Evolutionary conservation across 371 early-diverging fungal genomes (phyloP).

Genomic region (Apophysomyces ossiformis): DNA sequence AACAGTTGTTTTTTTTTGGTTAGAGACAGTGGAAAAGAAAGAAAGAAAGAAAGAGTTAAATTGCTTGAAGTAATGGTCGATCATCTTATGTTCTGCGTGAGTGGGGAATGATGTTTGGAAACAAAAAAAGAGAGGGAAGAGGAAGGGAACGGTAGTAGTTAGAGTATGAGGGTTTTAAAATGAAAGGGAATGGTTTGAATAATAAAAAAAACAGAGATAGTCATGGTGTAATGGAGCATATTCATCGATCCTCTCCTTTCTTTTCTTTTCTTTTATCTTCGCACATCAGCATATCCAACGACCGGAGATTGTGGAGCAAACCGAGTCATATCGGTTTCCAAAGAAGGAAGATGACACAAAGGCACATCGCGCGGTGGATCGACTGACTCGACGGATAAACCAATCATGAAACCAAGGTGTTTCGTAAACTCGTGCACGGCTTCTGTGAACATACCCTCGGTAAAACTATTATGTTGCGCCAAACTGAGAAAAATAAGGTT

Average conservation of each 20-base stretch:
- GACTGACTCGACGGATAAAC: slow-evolving; percentile 28
- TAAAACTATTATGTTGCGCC: slow-evolving; percentile 59
- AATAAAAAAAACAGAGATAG: not conserved
- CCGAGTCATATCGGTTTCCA: slow-evolving; percentile 30
- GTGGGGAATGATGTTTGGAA: not conserved
- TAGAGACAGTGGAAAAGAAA: not conserved
- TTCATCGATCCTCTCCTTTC: not conserved
- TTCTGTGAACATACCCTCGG: slow-evolving; percentile 54
- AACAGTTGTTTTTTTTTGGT: not conserved
- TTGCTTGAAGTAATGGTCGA: too few species aligned
- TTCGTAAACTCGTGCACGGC: slow-evolving; percentile 71
- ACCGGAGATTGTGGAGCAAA: slow-evolving; percentile 34
- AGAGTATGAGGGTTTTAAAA: not conserved
- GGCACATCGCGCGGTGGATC: slow-evolving; percentile 23
- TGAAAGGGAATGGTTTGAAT: slow-evolving; percentile 6
- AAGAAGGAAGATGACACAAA: slow-evolving; percentile 34
- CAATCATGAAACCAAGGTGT: slow-evolving; percentile 75
- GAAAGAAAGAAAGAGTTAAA: not conserved
- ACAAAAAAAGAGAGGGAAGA: slow-evolving; percentile 12
- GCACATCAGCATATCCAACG: slow-evolving; percentile 38
- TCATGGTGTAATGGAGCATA: slow-evolving; percentile 4
- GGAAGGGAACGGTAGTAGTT: not conserved
- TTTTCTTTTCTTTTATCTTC: slow-evolving; percentile 27
- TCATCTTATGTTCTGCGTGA: too few species aligned
- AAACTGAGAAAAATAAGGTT: slow-evolving; percentile 35